Evolutionary conservation across 2,329 filamentous ascomycete genomes (phyloP), one percentile per base, ranked within the genome.

Genomic region (Tolypocladium pustulatum): DNA sequence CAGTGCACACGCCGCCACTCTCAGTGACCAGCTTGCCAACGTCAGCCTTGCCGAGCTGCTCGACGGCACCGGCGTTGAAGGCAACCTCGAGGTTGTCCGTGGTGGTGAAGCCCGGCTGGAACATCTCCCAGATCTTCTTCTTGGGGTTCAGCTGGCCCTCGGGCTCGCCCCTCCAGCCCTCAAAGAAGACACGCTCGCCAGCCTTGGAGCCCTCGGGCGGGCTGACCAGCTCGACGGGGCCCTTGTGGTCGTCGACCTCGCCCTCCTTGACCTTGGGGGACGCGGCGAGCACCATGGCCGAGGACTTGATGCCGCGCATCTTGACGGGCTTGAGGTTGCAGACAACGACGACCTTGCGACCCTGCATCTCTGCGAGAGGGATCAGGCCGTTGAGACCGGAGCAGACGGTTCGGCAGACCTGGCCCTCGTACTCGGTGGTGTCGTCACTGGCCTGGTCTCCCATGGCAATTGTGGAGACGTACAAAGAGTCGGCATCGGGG

Each of bases 251-350:
- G 70, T 90, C 87, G 55, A 83, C 88, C 70, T 91, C 92, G 52
- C 91, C 93, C 69, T 93, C 89, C 69, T 87, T 86, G 54, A 89
- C 73, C 60, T 82, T 81, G n/a, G 93, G 94, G 22, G 91, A 96
- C 2, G 94, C 94, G 12, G 94, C 94, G 43, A 99, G 83, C 20
- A 99, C 94, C 94, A 99, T 97, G 69, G 92, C 82, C 65, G 77
- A 82, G 3, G 82, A 85, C 77, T 85, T 85, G 77, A 85, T 81
- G 65, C 94, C 94, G 63, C 94, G 90, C 94, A 99, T 99, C 74
- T 95, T 99, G 73, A 97, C 94, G 56, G 94, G 94, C 82, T 99
- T 99, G 66, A 99, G 84, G 76, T 99, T 99, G 81, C 91, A 96
- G 27, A 99, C 93, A 1, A 94, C 90, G 37, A 99, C 84, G 61